These are phyloP conservation scores for Boletus fagicola DNA, from an alignment of 768 basidiomycete species.

Conservation along the genomic window DNA sequence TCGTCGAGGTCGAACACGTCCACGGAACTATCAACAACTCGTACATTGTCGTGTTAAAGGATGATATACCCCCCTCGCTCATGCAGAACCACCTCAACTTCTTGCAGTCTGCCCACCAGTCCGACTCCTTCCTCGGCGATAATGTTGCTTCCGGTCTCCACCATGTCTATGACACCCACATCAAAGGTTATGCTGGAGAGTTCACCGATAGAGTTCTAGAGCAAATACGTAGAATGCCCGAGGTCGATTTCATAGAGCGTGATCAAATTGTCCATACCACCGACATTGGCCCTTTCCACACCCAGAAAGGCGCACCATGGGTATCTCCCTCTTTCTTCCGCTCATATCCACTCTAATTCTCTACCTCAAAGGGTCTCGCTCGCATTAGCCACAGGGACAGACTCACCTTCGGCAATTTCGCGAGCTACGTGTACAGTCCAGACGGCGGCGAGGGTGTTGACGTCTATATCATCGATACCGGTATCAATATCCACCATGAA, in stretches of 20 bases:
- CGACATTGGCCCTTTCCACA: slow-evolving; percentile 14
- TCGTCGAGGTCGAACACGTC: slow-evolving; percentile 56
- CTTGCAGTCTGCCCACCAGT: slow-evolving; percentile 60
- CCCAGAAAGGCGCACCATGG: slow-evolving; percentile 81
- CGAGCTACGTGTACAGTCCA: slow-evolving; percentile 68
- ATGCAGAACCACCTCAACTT: slow-evolving; percentile 79
- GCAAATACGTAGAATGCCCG: slow-evolving; percentile 76
- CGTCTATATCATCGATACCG: slow-evolving; percentile 85
- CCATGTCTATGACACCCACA: slow-evolving; percentile 74
- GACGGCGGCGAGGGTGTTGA: slow-evolving; percentile 91
- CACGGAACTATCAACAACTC: slow-evolving; percentile 81
- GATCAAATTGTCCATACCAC: slow-evolving; percentile 90
- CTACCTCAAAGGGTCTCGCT: slow-evolving; percentile 79
- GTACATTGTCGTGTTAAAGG: slow-evolving; percentile 92
- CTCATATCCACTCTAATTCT: slow-evolving; percentile 13
- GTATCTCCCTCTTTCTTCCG: slow-evolving; percentile 41
- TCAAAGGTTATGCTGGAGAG: slow-evolving; percentile 78
- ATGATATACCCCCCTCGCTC: slow-evolving; percentile 53
- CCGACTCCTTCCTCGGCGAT: slow-evolving; percentile 49
- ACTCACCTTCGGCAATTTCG: slow-evolving; percentile 81
- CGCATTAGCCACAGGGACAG: slow-evolving; percentile 84
- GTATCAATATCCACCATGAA: slow-evolving; percentile 80
- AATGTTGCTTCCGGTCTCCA: slow-evolving; percentile 50
- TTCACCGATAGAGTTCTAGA: slow-evolving; percentile 72
- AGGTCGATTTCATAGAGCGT: slow-evolving; percentile 89